Evolutionary conservation across 805 yeast species (phyloP).

Genomic region (Nakazawaea pomicola): DNA sequence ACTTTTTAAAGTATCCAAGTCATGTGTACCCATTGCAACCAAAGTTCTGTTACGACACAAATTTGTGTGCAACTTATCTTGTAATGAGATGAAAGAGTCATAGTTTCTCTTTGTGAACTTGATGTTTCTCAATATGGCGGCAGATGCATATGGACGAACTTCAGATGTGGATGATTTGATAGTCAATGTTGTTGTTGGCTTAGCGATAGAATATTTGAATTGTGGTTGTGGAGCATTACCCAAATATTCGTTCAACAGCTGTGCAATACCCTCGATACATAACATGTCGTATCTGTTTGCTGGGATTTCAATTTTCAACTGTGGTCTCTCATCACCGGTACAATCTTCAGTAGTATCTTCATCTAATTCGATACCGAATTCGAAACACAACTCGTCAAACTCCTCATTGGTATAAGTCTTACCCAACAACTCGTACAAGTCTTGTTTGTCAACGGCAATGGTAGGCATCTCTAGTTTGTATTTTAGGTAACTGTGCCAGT

Average conservation of each 20-base stretch:
- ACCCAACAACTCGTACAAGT: constrained; percentile 76
- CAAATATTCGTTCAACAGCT: constrained; percentile 86
- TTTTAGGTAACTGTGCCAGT: background rate
- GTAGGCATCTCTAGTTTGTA: constrained; percentile 94
- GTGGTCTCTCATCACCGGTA: constrained; percentile 82
- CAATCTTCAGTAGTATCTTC: constrained; percentile 90
- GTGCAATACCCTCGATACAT: constrained; percentile 97
- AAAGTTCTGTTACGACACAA: constrained; percentile 95
- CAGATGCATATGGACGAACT: constrained; percentile 91
- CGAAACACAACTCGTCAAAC: constrained; percentile 95
- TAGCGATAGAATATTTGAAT: constrained; percentile 51
- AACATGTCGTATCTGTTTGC: constrained; percentile 98
- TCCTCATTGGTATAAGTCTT: constrained; percentile 73
- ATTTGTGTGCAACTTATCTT: constrained; percentile 93
- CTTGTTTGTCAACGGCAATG: constrained; percentile 90
- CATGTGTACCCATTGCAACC: constrained; percentile 99
- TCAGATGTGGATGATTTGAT: constrained; percentile 69
- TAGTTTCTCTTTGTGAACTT: constrained; percentile 79
- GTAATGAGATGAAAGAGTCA: constrained; percentile 91
- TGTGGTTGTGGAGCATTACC: constrained; percentile 64
- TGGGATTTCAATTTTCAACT: constrained; percentile 92
- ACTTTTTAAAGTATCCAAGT: constrained; percentile 70
- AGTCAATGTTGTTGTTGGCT: constrained; percentile 60
- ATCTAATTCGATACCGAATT: constrained; percentile 95
- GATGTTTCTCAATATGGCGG: constrained; percentile 85